Conservation (phyloP, 108 stramenopile genomes). For the Nitzschia palea region DNA sequence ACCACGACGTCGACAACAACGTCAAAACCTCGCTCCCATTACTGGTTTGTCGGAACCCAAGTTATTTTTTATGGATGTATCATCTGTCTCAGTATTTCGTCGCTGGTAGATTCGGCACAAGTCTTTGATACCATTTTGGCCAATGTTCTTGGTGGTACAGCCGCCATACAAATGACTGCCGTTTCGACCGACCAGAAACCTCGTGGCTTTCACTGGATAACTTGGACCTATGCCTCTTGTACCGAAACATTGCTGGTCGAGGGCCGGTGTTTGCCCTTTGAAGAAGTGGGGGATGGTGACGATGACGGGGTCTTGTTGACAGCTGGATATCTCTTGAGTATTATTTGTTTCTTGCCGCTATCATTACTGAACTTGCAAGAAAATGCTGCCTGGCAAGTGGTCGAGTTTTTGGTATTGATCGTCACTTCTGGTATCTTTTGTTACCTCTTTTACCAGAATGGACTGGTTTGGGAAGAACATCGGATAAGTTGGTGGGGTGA, state of each 20-base stretch:
- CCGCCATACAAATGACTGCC: slow-evolving; percentile 14
- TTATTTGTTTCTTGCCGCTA: slow-evolving; percentile 35
- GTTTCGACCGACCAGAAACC: not conserved
- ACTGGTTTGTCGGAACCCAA: slow-evolving; percentile 31
- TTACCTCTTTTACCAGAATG: slow-evolving; percentile 14
- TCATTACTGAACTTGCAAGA: slow-evolving; percentile 43
- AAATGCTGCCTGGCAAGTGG: slow-evolving; percentile 42
- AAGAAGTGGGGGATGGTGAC: not conserved
- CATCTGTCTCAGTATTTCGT: slow-evolving; percentile 37
- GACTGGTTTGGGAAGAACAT: slow-evolving; percentile 2
- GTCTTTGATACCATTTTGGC: slow-evolving; percentile 42
- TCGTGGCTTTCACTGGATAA: not conserved
- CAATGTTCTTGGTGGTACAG: slow-evolving; percentile 17
- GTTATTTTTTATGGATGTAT: slow-evolving; percentile 39
- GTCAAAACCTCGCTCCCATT: slow-evolving; percentile 8
- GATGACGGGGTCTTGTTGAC: slow-evolving; percentile 30
- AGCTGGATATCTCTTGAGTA: slow-evolving; percentile 30
- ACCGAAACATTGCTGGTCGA: not conserved
- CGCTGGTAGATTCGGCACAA: slow-evolving; percentile 44
- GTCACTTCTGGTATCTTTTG: slow-evolving; percentile 37
- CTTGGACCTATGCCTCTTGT: slow-evolving; percentile 12
- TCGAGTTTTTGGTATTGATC: slow-evolving; percentile 42
- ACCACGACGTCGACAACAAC: slow-evolving; percentile 35
- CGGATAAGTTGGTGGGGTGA: slow-evolving; percentile 33
- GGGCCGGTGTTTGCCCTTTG: slow-evolving; percentile 35